Evolutionary conservation across 768 basidiomycete genomes (phyloP).

Genomic region (Gloeostereum incarnatum): DNA sequence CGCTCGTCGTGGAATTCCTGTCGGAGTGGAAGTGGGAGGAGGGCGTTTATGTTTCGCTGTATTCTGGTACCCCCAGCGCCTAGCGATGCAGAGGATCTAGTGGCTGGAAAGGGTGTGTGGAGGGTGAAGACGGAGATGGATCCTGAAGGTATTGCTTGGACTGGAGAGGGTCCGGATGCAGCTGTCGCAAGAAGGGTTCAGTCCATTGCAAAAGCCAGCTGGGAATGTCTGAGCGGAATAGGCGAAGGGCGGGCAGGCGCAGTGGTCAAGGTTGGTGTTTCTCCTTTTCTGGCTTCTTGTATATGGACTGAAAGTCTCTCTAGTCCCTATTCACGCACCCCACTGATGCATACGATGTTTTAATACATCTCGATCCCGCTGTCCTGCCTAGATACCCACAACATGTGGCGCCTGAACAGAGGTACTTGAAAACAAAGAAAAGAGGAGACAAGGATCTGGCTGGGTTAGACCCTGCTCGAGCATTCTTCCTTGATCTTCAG

Average conservation of each 20-base stretch:
- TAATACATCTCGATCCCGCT: slow-evolving; percentile 63
- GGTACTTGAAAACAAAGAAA: slow-evolving; percentile 30
- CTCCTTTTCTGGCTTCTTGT: neutral
- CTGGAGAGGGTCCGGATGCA: slow-evolving; percentile 49
- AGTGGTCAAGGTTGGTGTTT: slow-evolving; percentile 47
- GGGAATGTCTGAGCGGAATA: slow-evolving; percentile 43
- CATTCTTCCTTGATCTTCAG: slow-evolving; percentile 64
- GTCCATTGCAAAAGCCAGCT: slow-evolving; percentile 70
- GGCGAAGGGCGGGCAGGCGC: slow-evolving; percentile 36
- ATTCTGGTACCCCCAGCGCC: slow-evolving; percentile 15
- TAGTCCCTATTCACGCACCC: slow-evolving; percentile 86
- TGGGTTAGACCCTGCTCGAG: slow-evolving; percentile 72
- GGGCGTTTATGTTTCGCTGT: slow-evolving; percentile 68
- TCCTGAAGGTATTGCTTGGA: slow-evolving; percentile 69
- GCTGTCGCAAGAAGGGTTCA: slow-evolving; percentile 68
- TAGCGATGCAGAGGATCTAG: slow-evolving; percentile 16
- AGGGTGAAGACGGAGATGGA: slow-evolving; percentile 74
- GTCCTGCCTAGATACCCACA: slow-evolving; percentile 70
- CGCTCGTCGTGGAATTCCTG: slow-evolving; percentile 61
- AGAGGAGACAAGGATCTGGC: slow-evolving; percentile 44
- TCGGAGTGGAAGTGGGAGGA: slow-evolving; percentile 80
- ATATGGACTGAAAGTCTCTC: slow-evolving; percentile 2
- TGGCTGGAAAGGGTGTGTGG: slow-evolving; percentile 45
- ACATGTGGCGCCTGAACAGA: slow-evolving; percentile 47
- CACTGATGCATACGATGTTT: slow-evolving; percentile 74